Evolutionary conservation across 345 rosid genomes (phyloP).

Genomic region (Gossypioides kirkii): DNA sequence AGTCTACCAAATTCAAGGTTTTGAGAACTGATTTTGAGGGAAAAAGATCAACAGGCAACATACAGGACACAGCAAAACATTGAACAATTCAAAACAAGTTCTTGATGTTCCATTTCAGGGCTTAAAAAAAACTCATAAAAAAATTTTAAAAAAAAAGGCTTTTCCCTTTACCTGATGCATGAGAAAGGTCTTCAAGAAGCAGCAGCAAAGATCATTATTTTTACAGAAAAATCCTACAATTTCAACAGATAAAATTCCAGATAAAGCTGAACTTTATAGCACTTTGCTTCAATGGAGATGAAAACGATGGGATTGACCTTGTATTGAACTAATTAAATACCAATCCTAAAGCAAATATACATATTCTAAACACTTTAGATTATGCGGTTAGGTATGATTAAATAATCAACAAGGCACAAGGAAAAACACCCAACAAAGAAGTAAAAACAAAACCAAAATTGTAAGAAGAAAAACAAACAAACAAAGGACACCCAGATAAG

Average conservation of each 20-base stretch:
- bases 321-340: constrained; percentile 3
- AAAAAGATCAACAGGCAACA: not conserved
- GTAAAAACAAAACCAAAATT: constrained; percentile 10
- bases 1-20: not conserved
- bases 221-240: constrained; percentile 24
- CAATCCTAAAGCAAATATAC: constrained; percentile 7
- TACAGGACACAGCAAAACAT: not conserved
- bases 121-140: not conserved
- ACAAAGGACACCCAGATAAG: constrained; percentile 19
- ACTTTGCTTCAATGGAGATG: constrained; percentile 19
- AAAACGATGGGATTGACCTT: constrained; percentile 23
- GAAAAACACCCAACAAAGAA: constrained; percentile 11
- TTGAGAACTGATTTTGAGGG: not conserved
- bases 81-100: not conserved
- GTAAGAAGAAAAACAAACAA: not conserved
- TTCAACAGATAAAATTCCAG: constrained; percentile 18
- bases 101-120: not conserved
- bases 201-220: constrained; percentile 9
- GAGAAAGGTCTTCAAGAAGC: constrained; percentile 4
- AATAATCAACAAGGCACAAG: constrained; percentile 20
- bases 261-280: constrained; percentile 15
- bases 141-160: not conserved
- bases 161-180: constrained; percentile 23
- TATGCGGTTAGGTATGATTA: constrained; percentile 29
- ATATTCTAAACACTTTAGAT: not conserved